Evolutionary conservation across 371 early-diverging fungal species (phyloP).

Genomic region (Mortierella sp.): DNA sequence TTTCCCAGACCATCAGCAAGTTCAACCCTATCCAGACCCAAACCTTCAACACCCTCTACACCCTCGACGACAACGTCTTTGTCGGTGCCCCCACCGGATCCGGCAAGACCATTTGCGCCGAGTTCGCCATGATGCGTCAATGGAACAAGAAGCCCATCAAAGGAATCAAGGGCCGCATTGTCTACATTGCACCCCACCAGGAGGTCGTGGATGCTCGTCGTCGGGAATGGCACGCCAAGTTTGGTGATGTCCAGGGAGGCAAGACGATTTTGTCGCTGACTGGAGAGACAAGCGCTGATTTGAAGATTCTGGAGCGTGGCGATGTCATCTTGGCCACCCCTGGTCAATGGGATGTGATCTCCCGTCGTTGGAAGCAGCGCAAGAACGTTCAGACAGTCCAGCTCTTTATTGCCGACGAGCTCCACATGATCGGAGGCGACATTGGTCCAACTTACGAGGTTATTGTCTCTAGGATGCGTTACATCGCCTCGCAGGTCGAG

Average conservation of each 20-base stretch:
- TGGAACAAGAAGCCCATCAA: conserved; percentile 74
- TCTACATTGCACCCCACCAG: conserved; percentile 98
- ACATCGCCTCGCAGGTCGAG: conserved; percentile 89
- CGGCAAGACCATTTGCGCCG: conserved; percentile 98
- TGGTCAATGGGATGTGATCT: conserved; percentile 98
- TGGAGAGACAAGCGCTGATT: conserved; percentile 94
- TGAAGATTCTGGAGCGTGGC: conserved; percentile 87
- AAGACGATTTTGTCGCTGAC: conserved; percentile 92
- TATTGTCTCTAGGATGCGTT: conserved; percentile 93
- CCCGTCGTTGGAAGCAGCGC: conserved; percentile 95
- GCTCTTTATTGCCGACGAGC: conserved; percentile 96
- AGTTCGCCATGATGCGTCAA: conserved; percentile 92
- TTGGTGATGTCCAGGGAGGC: conserved; percentile 81
- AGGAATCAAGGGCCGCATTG: conserved; percentile 70
- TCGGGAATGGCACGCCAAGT: conserved; percentile 88
- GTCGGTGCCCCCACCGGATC: conserved; percentile 97
- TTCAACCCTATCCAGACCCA: conserved; percentile 99
- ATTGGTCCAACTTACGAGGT: conserved; percentile 92
- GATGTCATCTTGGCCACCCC: conserved; percentile 97
- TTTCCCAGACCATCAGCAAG: conserved; percentile 68
- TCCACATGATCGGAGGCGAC: conserved; percentile 94
- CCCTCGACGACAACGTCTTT: conserved; percentile 92
- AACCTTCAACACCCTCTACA: conserved; percentile 93
- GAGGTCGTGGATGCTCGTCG: conserved; percentile 97
- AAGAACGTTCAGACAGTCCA: conserved; percentile 91